These are phyloP conservation scores for Decorospora gaudefroyi DNA, from an alignment of 2,329 filamentous ascomycete genomes.

Conservation along the genomic window DNA sequence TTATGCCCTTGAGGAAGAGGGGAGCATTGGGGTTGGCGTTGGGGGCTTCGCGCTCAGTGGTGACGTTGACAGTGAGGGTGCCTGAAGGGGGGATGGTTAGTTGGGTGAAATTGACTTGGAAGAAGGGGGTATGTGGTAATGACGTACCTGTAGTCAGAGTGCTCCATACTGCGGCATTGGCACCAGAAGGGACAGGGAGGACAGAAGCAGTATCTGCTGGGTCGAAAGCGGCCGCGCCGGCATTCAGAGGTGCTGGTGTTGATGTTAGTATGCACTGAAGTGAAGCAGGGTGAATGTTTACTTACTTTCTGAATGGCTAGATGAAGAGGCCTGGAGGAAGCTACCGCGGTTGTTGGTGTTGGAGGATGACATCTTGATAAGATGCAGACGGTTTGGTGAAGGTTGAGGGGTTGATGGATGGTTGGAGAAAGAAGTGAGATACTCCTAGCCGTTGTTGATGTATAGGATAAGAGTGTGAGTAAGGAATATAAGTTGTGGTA, in stretches of 20 bases:
- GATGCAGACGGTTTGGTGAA: neutral
- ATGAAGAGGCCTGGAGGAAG: neutral
- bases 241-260: neutral
- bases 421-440: neutral
- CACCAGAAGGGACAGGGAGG: neutral
- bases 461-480: neutral
- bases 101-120: neutral
- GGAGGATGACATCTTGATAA: neutral
- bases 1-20: slow-evolving; percentile 17
- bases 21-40: slow-evolving; percentile 10
- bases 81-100: slow-evolving; percentile 4
- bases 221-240: no score
- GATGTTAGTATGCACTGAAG: neutral
- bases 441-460: neutral
- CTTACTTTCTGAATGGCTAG: neutral
- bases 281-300: neutral
- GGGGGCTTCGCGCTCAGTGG: slow-evolving; percentile 14
- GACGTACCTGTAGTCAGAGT: neutral
- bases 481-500: neutral
- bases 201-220: no score
- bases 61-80: slow-evolving; percentile 12
- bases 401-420: no score
- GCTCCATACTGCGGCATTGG: neutral
- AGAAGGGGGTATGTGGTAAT: neutral
- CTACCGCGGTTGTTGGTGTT: neutral